These are phyloP conservation scores for Blastobotrys niveus DNA, from an alignment of 1,139 yeast genomes.

Conservation along the genomic window DNA sequence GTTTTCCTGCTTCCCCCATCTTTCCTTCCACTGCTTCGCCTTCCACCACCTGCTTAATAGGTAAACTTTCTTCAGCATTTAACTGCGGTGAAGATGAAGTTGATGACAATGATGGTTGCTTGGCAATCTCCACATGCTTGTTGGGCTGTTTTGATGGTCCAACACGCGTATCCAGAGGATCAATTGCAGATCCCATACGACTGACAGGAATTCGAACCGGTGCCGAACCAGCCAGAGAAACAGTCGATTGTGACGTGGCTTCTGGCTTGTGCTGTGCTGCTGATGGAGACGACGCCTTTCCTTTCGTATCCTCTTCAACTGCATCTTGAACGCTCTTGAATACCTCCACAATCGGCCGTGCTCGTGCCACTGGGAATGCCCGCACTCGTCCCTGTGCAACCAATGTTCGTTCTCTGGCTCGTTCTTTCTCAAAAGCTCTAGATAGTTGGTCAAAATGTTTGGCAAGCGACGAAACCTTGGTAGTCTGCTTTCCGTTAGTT, in stretches of 20 bases:
- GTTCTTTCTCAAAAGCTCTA: conserved; percentile 77
- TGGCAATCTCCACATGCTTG: too few species aligned
- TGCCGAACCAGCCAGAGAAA: too few species aligned
- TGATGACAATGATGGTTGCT: not conserved
- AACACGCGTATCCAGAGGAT: too few species aligned
- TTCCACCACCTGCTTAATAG: not conserved
- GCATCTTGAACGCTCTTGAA: conserved; percentile 88
- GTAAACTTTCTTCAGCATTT: not conserved
- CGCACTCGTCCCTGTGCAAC: conserved; percentile 57
- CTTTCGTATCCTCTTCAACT: conserved; percentile 43
- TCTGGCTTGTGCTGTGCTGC: not conserved
- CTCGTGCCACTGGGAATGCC: conserved; percentile 69
- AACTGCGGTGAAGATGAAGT: not conserved
- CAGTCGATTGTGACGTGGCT: not conserved
- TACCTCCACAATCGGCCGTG: conserved; percentile 87
- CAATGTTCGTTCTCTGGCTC: conserved; percentile 71
- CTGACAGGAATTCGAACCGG: too few species aligned
- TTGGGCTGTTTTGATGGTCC: too few species aligned
- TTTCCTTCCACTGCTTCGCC: not conserved
- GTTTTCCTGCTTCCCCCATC: not conserved
- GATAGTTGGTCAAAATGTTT: conserved; percentile 74
- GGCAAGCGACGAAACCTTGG: conserved; percentile 37
- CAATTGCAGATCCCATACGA: too few species aligned
- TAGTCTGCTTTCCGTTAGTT: conserved; percentile 17
- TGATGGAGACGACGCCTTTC: not conserved